Evolutionary conservation across 2,329 filamentous ascomycete species (phyloP).

Genomic region (Aspergillus arachidicola): DNA sequence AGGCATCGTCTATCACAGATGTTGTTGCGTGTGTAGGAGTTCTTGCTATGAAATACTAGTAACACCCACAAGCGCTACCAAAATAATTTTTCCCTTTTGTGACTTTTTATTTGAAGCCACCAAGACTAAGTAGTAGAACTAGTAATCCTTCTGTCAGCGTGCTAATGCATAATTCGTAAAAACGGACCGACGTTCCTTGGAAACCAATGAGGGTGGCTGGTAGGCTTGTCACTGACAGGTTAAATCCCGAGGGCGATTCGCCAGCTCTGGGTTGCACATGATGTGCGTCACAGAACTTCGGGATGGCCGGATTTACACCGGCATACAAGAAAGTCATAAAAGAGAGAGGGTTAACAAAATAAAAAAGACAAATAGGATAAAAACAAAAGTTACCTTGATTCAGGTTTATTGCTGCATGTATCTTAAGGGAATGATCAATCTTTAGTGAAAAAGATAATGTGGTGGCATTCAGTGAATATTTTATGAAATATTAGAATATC

Average conservation of each 20-base stretch:
- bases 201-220: conserved; percentile 22
- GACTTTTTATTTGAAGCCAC: neutral
- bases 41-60: neutral
- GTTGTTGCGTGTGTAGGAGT: neutral
- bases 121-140: neutral
- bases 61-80: neutral
- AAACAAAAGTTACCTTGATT: neutral
- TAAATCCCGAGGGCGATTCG: conserved; percentile 20
- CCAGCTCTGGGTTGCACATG: conserved; percentile 25
- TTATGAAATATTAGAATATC: neutral
- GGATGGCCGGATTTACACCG: conserved; percentile 22
- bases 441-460: neutral
- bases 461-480: neutral
- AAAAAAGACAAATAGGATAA: neutral
- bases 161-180: conserved; percentile 16
- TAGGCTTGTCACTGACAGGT: conserved; percentile 11
- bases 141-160: conserved; percentile 5
- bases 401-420: neutral
- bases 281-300: conserved; percentile 23
- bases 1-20: neutral
- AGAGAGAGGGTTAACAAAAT: neutral
- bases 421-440: neutral
- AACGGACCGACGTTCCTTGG: conserved; percentile 8
- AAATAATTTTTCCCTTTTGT: neutral
- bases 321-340: conserved; percentile 6